These are phyloP conservation scores for Aureobasidium sp. DNA, from an alignment of 2,329 filamentous ascomycete species.

Conservation along the genomic window DNA sequence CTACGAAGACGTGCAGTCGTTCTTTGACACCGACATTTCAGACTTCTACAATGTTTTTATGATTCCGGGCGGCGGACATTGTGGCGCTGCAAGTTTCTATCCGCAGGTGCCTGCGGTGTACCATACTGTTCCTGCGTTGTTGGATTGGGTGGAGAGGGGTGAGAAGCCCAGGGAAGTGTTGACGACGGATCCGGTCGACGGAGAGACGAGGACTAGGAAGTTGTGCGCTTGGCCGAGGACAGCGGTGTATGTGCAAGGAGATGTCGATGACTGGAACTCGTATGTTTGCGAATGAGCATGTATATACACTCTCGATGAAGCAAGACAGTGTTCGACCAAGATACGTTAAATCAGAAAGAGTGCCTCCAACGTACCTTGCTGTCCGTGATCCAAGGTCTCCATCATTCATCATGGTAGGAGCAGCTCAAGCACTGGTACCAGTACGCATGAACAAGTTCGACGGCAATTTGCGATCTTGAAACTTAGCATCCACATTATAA, in stretches of 20 bases:
- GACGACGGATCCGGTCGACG: conserved; percentile 35
- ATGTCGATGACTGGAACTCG: conserved; percentile 29
- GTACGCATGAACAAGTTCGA: conserved; percentile 41
- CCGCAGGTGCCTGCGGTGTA: conserved; percentile 38
- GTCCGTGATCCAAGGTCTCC: too few species aligned
- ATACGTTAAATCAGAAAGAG: too few species aligned
- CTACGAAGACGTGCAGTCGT: conserved; percentile 32
- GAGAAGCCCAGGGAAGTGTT: conserved; percentile 33
- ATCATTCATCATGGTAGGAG: not conserved
- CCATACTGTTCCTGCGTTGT: conserved; percentile 36
- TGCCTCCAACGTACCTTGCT: too few species aligned
- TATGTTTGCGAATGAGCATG: conserved; percentile 26
- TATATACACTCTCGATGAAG: too few species aligned
- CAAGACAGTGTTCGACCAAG: too few species aligned
- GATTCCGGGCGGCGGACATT: conserved; percentile 44
- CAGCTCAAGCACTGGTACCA: conserved; percentile 19
- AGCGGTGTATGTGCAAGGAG: conserved; percentile 31
- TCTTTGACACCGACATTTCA: conserved; percentile 29
- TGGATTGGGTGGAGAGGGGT: conserved; percentile 41
- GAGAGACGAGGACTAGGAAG: conserved; percentile 35
- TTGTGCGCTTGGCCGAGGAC: conserved; percentile 38
- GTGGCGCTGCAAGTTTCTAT: conserved; percentile 37
- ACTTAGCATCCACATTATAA: conserved; percentile 39
- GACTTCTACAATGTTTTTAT: conserved; percentile 44
- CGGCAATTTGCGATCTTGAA: conserved; percentile 34